Evolutionary conservation across 208 protist species (phyloP).

Genomic region (Leishmania amazonensis): DNA sequence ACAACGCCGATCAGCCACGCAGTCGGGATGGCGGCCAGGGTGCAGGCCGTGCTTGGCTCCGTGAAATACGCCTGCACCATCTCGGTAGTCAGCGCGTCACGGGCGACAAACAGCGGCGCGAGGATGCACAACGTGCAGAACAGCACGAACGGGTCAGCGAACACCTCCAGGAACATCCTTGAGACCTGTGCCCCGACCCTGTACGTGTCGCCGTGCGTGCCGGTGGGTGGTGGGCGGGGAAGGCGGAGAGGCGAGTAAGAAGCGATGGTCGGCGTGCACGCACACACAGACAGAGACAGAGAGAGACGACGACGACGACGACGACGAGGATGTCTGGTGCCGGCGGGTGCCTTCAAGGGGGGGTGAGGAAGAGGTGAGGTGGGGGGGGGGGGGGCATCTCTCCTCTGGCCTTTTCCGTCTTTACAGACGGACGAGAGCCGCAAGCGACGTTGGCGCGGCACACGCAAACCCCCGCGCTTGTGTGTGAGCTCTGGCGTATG

Average conservation of each 20-base stretch:
- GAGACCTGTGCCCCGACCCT: background rate
- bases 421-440: background rate
- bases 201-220: too few relatives aligned
- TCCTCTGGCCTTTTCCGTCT: too few relatives aligned
- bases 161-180: conserved; percentile 44
- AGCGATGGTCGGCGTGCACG: background rate
- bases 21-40: conserved; percentile 33
- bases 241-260: too few relatives aligned
- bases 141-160: conserved; percentile 67
- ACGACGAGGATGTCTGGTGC: too few relatives aligned
- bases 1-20: conserved; percentile 37
- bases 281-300: background rate
- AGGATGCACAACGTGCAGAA: conserved; percentile 64
- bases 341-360: background rate
- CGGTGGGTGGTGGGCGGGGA: too few relatives aligned
- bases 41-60: conserved; percentile 46
- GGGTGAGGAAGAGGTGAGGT: background rate
- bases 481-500: background rate
- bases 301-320: background rate
- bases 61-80: conserved; percentile 55
- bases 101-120: conserved; percentile 40
- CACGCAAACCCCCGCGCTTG: background rate
- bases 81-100: conserved; percentile 32
- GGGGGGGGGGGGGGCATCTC: too few relatives aligned
- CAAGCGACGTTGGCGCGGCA: background rate